Base-by-base conservation (phyloP, 2,329 filamentous ascomycete species). In the Chrysoporthe deuterocubensis region DNA sequence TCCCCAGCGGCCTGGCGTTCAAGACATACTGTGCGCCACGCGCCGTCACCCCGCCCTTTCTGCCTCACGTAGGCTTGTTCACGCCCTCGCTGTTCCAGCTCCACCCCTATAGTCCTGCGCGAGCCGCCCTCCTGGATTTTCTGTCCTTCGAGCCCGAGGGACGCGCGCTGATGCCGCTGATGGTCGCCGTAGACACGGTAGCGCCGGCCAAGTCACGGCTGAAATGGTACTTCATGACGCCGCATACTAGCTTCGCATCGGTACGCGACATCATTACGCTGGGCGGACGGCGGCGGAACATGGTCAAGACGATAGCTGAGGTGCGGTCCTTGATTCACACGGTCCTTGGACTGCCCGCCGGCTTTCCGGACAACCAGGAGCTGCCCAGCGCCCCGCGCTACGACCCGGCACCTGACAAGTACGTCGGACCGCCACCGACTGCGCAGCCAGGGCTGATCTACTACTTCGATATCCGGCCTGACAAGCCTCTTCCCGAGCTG, bases 201-300 rank as follows among this genome's bases (percentile, higher is more conserved):
- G 34, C 7, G 18, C 18, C 54, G 4, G 34, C 54, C 14, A 40
- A 40, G 34, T 57, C 34, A 6, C 32, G 54, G 16, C 34, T 57
- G 26, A 57, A 57, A n/a, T 57, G 54, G 54, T 57, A 57, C 54
- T 57, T 57, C 2, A 57, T 57, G 54, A 57, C 54, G 3, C 54
- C 54, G 16, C 54, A 57, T 34, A 57, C 54, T 6, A 57, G 54
- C 34, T 57, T 57, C 8, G 54, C 54, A 5, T 57, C 54, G 34
- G 54, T 40, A 11, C 54, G 34, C 34, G 54, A n/a, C 18, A 57
- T 57, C 16, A 40, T 57, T 32, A 40, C 54, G 14, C 54, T 57
- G 14, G 54, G 54, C 1, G 54, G 54, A 9, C 54, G 14, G 34
- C 54, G 54, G 16, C 32, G 3, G 14, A 40, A n/a, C 34, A 37